Conservation (phyloP, 1,284 basidiomycete genomes). For the Boletus hoseneyae region DNA sequence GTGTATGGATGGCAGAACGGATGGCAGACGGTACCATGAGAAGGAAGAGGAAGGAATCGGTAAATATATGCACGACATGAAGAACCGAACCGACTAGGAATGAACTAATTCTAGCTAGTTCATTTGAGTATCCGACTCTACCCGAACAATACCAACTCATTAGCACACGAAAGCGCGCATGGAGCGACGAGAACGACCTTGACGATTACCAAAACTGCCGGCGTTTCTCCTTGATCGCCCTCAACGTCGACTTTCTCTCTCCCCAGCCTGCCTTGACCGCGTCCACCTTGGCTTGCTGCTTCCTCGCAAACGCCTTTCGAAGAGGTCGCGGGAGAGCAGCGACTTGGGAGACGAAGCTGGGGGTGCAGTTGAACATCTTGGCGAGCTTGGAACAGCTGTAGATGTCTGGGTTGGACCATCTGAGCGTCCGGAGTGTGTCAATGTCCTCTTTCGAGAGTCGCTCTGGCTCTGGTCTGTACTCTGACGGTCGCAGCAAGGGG, state of each 20-base stretch:
- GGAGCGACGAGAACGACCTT: constrained; percentile 1
- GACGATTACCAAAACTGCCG: constrained; percentile 51
- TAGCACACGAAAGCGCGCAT: neutral
- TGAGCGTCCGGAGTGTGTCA: constrained; percentile 53
- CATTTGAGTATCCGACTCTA: constrained; percentile 2
- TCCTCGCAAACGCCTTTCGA: constrained; percentile 37
- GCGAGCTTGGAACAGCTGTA: constrained; percentile 55
- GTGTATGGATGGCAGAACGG: neutral
- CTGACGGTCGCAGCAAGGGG: constrained; percentile 44
- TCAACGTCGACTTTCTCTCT: constrained; percentile 50
- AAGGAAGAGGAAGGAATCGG: neutral
- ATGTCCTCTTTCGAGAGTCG: constrained; percentile 53
- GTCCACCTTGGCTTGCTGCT: constrained; percentile 40
- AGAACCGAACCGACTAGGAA: neutral
- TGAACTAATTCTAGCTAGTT: neutral
- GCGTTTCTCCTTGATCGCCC: constrained; percentile 54
- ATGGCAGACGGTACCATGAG: neutral
- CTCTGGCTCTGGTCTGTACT: constrained; percentile 33
- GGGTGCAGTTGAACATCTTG: constrained; percentile 54
- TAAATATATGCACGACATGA: neutral
- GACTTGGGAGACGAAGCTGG: constrained; percentile 51
- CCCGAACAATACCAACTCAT: neutral
- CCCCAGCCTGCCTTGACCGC: constrained; percentile 52
- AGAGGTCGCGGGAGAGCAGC: constrained; percentile 52
- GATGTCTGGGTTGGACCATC: constrained; percentile 46